Conservation (phyloP, 441 rosid species). For the Populus trichocarpa region DNA sequence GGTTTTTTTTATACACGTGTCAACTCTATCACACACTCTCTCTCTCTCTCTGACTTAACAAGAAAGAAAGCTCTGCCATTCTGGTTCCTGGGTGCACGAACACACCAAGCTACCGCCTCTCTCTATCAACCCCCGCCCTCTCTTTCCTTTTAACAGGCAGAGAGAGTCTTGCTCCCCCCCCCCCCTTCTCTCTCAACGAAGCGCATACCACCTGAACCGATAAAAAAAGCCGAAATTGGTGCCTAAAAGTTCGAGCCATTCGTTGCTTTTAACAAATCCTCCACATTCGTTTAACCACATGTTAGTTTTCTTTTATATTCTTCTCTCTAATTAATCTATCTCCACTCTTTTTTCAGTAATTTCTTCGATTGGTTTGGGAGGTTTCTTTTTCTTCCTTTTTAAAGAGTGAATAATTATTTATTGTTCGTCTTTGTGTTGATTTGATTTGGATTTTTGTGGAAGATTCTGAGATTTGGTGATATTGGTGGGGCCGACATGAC, state of each 20-base stretch:
- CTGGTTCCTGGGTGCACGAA: constrained; percentile 22
- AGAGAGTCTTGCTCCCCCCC: background rate
- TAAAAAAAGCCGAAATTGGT: constrained; percentile 20
- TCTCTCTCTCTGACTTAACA: background rate
- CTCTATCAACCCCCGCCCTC: background rate
- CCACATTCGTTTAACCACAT: constrained; percentile 27
- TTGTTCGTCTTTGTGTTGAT: background rate
- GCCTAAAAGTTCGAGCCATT: constrained; percentile 32
- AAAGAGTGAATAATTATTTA: background rate
- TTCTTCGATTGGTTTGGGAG: background rate
- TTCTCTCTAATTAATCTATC: background rate
- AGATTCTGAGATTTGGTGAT: background rate
- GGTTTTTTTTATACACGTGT: constrained; percentile 24
- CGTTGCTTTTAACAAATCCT: background rate
- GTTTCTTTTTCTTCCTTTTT: background rate
- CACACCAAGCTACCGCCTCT: constrained; percentile 1
- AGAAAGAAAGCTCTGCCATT: background rate
- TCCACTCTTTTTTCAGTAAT: background rate
- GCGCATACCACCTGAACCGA: background rate
- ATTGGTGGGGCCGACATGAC: constrained; percentile 41
- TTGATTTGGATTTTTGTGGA: background rate
- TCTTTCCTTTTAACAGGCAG: background rate
- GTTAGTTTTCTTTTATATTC: constrained; percentile 16
- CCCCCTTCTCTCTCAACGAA: background rate
- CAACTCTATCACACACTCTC: background rate